Evolutionary conservation across 805 yeast genomes (phyloP).

Genomic region (Zygosaccharomyces bisporus): DNA sequence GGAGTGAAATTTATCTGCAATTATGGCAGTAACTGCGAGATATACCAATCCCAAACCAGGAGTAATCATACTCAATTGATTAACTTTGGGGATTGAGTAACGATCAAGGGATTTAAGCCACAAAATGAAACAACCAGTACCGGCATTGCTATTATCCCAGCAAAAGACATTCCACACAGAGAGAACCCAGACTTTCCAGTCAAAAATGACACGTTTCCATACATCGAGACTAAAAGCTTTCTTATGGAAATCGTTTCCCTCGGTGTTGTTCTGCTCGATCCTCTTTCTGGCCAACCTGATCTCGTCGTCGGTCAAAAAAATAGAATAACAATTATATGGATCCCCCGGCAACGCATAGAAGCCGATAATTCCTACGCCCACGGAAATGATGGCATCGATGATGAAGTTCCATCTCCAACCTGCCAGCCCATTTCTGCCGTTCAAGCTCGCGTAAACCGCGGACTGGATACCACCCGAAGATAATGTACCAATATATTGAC

Average conservation of each 20-base stretch:
- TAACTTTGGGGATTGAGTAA: slow-evolving; percentile 42
- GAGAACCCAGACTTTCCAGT: slow-evolving; percentile 58
- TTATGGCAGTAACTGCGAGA: slow-evolving; percentile 21
- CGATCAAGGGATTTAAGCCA: slow-evolving; percentile 53
- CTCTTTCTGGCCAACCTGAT: slow-evolving; percentile 49
- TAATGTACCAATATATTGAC: slow-evolving; percentile 59
- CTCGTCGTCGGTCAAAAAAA: slow-evolving; percentile 54
- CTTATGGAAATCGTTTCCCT: slow-evolving; percentile 27
- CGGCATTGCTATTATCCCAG: slow-evolving; percentile 53
- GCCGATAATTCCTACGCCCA: slow-evolving; percentile 56
- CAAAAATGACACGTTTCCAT: slow-evolving; percentile 51
- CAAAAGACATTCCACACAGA: slow-evolving; percentile 51
- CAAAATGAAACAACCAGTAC: slow-evolving; percentile 50
- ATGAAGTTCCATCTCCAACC: slow-evolving; percentile 78
- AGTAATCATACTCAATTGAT: slow-evolving; percentile 49
- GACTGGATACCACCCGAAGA: slow-evolving; percentile 63
- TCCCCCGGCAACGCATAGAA: slow-evolving; percentile 61
- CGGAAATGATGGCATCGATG: slow-evolving; percentile 57
- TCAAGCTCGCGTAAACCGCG: slow-evolving; percentile 45
- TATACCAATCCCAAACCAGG: slow-evolving; percentile 53
- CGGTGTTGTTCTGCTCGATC: slow-evolving; percentile 37
- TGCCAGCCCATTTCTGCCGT: slow-evolving; percentile 49
- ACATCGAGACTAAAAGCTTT: slow-evolving; percentile 40
- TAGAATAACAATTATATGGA: slow-evolving; percentile 52
- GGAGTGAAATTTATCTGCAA: slow-evolving; percentile 49